A percentile compares a stretch with the other conserved stretches of the same genome.
These are phyloP conservation scores for Spergularia azorica DNA, from an alignment of 179 eudicot species.

Conservation along the genomic window DNA sequence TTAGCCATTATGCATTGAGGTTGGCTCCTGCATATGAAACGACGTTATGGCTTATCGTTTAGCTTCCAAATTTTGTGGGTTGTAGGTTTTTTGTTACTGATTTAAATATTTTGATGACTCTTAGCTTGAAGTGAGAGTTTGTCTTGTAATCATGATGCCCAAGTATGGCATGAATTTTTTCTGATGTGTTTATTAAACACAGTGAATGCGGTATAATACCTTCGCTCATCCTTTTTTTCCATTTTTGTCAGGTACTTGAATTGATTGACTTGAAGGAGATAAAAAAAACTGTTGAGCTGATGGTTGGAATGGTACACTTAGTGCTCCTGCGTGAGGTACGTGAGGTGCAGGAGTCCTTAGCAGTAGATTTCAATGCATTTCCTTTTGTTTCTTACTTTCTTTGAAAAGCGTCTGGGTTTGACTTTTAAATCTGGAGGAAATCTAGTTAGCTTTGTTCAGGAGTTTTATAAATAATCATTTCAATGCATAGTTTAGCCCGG, in stretches of 20 bases:
- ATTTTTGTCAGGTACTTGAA: conserved; percentile 29
- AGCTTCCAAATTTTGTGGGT: no score
- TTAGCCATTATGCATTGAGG: no score
- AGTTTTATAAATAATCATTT: neutral
- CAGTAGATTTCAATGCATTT: conserved; percentile 11
- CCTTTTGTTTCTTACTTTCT: neutral
- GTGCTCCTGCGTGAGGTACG: conserved; percentile 7
- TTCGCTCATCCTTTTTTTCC: neutral
- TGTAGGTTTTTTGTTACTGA: no score
- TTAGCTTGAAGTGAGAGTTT: no score
- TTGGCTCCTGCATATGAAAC: no score
- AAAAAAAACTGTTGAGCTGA: neutral
- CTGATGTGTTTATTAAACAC: no score
- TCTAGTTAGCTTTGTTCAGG: neutral
- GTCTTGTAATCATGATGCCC: no score
- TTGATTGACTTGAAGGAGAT: neutral
- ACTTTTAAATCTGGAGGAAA: neutral
- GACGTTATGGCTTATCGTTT: no score
- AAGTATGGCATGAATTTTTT: no score
- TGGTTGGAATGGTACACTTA: conserved; percentile 16
- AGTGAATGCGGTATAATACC: no score
- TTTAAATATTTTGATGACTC: no score
- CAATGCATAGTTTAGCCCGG: neutral
- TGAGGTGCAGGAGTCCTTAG: conserved; percentile 12
- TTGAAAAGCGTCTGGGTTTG: conserved; percentile 10